A percentile compares a stretch with the other conserved stretches of the same genome.
phyloP scores from a whole-genome alignment of 139 green algal genomes.

The Raphidocelis subcapitata region DNA sequence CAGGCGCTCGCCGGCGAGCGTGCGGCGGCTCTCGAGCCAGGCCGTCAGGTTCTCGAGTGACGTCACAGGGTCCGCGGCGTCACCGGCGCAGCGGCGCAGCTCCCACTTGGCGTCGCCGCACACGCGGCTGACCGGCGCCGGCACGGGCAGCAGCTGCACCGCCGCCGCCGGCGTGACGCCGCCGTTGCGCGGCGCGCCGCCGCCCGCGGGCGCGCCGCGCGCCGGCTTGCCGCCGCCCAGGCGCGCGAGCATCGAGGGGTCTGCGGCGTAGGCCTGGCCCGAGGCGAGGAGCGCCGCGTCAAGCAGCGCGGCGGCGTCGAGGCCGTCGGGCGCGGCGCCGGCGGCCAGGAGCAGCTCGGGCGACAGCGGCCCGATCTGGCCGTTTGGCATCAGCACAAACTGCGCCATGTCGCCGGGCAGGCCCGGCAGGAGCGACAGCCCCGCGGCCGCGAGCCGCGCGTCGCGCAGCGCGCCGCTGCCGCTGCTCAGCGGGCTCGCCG shows the following conservation, averaged over 20 bases:
- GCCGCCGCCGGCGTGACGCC: too few species aligned
- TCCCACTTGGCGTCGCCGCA: constrained; percentile 17
- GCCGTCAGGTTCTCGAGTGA: constrained; percentile 1
- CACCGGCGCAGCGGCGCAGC: constrained; percentile 10
- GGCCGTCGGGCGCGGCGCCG: background rate
- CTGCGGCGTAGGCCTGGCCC: background rate
- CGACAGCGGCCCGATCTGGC: background rate
- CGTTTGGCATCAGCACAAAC: too few species aligned
- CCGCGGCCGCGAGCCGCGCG: too few species aligned
- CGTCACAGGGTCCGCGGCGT: constrained; percentile 12
- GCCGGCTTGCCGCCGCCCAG: background rate
- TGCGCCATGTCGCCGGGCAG: too few species aligned
- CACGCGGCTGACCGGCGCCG: constrained; percentile 15
- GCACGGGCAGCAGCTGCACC: constrained; percentile 4
- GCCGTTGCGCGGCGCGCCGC: constrained; percentile 1
- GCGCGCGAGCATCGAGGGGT: background rate
- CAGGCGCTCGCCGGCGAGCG: background rate
- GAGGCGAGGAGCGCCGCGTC: background rate
- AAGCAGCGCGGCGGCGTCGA: background rate
- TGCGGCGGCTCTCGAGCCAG: constrained; percentile 6
- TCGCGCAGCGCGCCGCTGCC: too few species aligned
- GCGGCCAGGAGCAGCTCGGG: background rate
- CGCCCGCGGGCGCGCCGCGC: background rate
- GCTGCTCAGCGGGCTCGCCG: too few species aligned
- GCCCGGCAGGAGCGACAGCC: too few species aligned